These are phyloP conservation scores for Alisma plantagoaquatica DNA, from an alignment of 106 monocot genomes.

Conservation along the genomic window DNA sequence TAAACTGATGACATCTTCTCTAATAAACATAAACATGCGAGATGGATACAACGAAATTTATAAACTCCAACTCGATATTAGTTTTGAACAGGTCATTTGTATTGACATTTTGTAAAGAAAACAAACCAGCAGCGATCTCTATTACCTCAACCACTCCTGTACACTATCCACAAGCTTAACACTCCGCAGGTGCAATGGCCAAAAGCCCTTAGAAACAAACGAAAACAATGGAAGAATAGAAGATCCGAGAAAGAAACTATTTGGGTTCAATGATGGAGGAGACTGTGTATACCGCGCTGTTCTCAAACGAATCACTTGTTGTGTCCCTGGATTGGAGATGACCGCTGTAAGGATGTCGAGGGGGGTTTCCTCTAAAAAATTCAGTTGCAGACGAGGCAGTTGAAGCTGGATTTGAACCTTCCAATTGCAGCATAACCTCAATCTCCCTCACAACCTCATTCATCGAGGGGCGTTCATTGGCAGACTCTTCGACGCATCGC, in stretches of 20 bases:
- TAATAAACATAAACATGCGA: no score
- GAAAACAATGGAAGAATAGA: no score
- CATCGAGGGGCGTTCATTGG: constrained; percentile 44
- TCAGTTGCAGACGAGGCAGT: constrained; percentile 22
- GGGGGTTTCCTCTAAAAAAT: constrained; percentile 10
- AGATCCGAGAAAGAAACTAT: constrained; percentile 24
- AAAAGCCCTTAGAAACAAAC: no score
- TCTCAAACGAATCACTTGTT: constrained; percentile 42
- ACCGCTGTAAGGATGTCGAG: constrained; percentile 23
- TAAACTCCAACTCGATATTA: no score
- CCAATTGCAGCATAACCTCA: constrained; percentile 21
- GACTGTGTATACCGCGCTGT: constrained; percentile 41
- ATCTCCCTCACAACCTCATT: constrained; percentile 67
- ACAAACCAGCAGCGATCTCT: no score
- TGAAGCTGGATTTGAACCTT: constrained; percentile 1
- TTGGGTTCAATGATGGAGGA: constrained; percentile 50
- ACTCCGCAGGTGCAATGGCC: no score
- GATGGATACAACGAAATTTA: no score
- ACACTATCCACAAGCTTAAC: no score
- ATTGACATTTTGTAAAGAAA: no score
- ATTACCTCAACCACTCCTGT: no score
- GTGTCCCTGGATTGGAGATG: constrained; percentile 15
- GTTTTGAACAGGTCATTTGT: no score
- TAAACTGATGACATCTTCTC: no score
- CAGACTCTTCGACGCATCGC: constrained; percentile 44